Conservation (phyloP, 2,329 filamentous ascomycete genomes). For the Tolypocladium nubicola region DNA sequence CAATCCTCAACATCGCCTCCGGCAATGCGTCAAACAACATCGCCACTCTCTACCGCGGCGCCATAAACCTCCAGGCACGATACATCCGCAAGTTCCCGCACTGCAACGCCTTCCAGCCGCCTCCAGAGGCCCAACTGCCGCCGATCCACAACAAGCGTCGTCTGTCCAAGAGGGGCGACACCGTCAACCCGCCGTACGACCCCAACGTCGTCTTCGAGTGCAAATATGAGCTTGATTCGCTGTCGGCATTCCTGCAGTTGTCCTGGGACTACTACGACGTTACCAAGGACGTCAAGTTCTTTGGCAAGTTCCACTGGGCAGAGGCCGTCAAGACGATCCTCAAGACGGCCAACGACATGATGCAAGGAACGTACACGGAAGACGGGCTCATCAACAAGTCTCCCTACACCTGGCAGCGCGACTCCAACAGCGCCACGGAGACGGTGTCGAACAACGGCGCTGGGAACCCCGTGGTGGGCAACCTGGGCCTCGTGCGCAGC, state of each 20-base stretch:
- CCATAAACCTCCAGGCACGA: constrained; percentile 66
- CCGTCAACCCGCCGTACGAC: constrained; percentile 54
- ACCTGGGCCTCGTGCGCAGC: constrained; percentile 76
- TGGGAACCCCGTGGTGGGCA: constrained; percentile 67
- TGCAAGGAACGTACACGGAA: constrained; percentile 60
- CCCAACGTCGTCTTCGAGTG: constrained; percentile 74
- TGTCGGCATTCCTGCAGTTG: constrained; percentile 77
- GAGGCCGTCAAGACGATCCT: constrained; percentile 61
- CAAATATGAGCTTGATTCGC: constrained; percentile 89
- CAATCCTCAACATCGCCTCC: constrained; percentile 44
- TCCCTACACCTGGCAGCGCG: constrained; percentile 69
- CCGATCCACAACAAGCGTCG: constrained; percentile 9
- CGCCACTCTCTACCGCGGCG: constrained; percentile 60
- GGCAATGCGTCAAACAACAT: constrained; percentile 36
- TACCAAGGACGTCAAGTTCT: constrained; percentile 64
- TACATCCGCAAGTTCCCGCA: constrained; percentile 64
- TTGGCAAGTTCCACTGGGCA: constrained; percentile 63
- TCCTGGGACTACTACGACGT: constrained; percentile 68
- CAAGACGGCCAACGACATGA: constrained; percentile 57
- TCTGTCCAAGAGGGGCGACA: constrained; percentile 31
- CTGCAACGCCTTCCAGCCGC: constrained; percentile 93
- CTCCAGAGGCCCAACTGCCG: constrained; percentile 48
- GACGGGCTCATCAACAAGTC: constrained; percentile 42
- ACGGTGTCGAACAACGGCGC: constrained; percentile 67
- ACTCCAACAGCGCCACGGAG: constrained; percentile 65